A percentile compares a stretch with the other conserved stretches of the same genome.
These are phyloP conservation scores for Skeletonema grethae DNA, from an alignment of 108 stramenopile genomes.

Conservation along the genomic window DNA sequence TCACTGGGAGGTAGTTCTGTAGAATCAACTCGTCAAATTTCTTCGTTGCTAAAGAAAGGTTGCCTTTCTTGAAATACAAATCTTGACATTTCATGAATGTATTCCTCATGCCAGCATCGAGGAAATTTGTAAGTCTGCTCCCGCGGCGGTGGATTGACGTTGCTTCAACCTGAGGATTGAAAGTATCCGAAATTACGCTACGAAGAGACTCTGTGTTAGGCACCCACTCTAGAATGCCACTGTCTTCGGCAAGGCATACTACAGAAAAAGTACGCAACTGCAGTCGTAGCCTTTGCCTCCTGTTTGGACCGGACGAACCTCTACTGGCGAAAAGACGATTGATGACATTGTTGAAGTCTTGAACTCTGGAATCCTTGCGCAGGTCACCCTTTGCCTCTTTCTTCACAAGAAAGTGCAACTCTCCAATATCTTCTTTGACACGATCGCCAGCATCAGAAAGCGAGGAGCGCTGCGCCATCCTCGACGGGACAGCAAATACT, in stretches of 20 bases:
- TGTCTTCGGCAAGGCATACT: constrained; percentile 96
- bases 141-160: constrained; percentile 62
- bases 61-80: constrained; percentile 70
- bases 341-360: constrained; percentile 96
- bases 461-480: constrained; percentile 19
- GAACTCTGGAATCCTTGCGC: constrained; percentile 98
- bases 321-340: constrained; percentile 89
- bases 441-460: constrained; percentile 16
- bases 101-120: constrained; percentile 59
- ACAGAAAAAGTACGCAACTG: constrained; percentile 96
- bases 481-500: constrained; percentile 45
- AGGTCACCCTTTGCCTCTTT: constrained; percentile 97
- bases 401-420: constrained; percentile 96
- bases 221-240: constrained; percentile 99
- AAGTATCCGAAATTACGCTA: constrained; percentile 67
- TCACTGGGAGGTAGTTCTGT: constrained; percentile 75
- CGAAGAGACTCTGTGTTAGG: constrained; percentile 88
- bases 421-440: constrained; percentile 60
- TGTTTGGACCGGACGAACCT: constrained; percentile 41
- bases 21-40: constrained; percentile 70
- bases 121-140: constrained; percentile 59
- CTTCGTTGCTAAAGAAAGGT: constrained; percentile 61
- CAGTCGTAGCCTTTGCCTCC: constrained; percentile 62
- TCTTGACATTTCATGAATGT: constrained; percentile 76
- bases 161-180: constrained; percentile 79